These are phyloP conservation scores for Lipomyces spencermartinsiae DNA, from an alignment of 805 yeast species.

Conservation along the genomic window DNA sequence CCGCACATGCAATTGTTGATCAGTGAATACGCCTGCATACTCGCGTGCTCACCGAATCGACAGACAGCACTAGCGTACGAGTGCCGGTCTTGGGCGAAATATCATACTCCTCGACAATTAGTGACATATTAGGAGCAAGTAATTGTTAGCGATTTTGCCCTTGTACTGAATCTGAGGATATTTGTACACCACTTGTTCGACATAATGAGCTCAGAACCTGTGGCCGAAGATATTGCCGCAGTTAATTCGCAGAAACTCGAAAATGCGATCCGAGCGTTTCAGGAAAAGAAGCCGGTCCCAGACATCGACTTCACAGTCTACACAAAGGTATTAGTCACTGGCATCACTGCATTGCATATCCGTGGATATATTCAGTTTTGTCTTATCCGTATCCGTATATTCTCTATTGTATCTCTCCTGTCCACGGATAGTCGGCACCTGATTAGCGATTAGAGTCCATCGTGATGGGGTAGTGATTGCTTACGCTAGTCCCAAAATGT, in stretches of 20 bases:
- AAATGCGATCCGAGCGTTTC: constrained; percentile 48
- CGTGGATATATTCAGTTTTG: too few relatives aligned
- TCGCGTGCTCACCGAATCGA: background rate
- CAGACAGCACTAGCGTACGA: background rate
- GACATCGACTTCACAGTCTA: constrained; percentile 53
- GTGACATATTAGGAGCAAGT: too few relatives aligned
- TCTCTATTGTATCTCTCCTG: too few relatives aligned
- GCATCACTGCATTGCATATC: too few relatives aligned
- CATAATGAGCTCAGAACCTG: constrained; percentile 3
- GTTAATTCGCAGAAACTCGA: constrained; percentile 42
- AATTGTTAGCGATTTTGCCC: too few relatives aligned
- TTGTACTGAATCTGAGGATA: background rate
- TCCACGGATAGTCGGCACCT: too few relatives aligned
- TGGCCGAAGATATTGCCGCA: constrained; percentile 9
- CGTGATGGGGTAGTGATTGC: too few relatives aligned
- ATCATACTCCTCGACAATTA: background rate
- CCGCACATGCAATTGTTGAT: too few relatives aligned
- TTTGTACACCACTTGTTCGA: background rate
- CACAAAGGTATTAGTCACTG: too few relatives aligned
- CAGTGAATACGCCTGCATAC: background rate
- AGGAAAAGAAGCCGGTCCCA: constrained; percentile 44
- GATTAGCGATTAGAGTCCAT: too few relatives aligned
- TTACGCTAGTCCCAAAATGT: too few relatives aligned
- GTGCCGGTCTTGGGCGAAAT: background rate
- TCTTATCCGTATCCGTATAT: too few relatives aligned